phyloP scores from a whole-genome alignment of 2,329 filamentous ascomycete genomes.

The Trichoderma sp. region DNA sequence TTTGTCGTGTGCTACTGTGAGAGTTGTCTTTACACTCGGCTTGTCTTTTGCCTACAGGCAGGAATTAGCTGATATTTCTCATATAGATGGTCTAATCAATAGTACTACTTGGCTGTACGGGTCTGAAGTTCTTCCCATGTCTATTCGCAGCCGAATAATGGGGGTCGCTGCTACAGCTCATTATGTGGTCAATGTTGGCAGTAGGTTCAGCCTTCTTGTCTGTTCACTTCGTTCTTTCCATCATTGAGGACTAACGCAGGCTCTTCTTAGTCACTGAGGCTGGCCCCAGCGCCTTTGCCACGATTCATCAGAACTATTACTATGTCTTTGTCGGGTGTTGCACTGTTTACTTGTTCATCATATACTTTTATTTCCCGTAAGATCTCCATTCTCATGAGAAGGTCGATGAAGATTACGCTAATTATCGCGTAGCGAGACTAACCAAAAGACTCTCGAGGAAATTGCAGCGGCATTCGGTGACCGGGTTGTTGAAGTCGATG shows the following conservation, averaged over 20 bases:
- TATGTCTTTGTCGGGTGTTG: background rate
- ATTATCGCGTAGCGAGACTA: background rate
- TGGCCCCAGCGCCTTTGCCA: background rate
- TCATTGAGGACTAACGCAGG: background rate
- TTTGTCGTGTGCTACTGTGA: background rate
- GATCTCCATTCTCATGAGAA: background rate
- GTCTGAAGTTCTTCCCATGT: background rate
- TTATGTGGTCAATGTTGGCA: background rate
- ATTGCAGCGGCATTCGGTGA: background rate
- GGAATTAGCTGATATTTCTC: background rate
- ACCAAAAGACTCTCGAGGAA: background rate
- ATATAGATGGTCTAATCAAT: background rate
- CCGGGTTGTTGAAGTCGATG: background rate
- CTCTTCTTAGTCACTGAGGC: background rate
- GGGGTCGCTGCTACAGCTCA: background rate
- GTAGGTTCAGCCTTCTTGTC: background rate
- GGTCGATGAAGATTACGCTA: background rate
- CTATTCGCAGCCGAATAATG: background rate
- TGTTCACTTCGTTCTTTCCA: background rate
- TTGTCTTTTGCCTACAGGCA: background rate
- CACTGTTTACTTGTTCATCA: background rate
- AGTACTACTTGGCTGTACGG: background rate
- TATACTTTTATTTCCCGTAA: background rate
- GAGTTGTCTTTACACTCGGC: background rate
- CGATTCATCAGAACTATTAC: background rate